A percentile compares a stretch with the other conserved stretches of the same genome.
Conservation (phyloP, 257 asterid species). For the Petrea volubilis region DNA sequence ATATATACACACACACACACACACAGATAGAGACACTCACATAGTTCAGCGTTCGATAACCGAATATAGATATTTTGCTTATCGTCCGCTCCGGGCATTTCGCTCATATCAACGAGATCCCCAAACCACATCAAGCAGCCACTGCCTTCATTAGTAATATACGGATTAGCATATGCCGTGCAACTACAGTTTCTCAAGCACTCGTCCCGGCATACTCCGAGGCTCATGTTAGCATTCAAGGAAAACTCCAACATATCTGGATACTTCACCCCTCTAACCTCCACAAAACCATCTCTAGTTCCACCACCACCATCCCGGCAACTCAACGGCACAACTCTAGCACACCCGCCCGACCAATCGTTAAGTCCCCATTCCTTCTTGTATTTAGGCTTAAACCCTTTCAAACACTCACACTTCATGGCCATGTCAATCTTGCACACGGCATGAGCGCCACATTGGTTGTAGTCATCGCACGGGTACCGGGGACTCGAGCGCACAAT, state of each 20-base stretch:
- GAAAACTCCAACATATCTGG: neutral
- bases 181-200: neutral
- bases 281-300: constrained; percentile 22
- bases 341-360: constrained; percentile 30
- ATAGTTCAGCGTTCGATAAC: neutral
- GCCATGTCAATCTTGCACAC: constrained; percentile 16
- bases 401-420: constrained; percentile 23
- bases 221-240: neutral
- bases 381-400: constrained; percentile 22
- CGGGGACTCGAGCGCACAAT: neutral
- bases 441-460: constrained; percentile 31
- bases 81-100: neutral
- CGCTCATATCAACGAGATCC: neutral
- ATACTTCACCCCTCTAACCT: constrained; percentile 22
- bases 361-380: constrained; percentile 23
- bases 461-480: constrained; percentile 25
- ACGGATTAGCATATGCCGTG: neutral
- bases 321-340: constrained; percentile 7
- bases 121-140: constrained; percentile 11
- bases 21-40: neutral
- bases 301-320: constrained; percentile 15
- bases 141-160: neutral
- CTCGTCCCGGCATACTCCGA: neutral
- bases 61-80: neutral
- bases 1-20: no score